Percentiles rank a stretch among this genome's conserved stretches.
Conservation (phyloP, 2,329 filamentous ascomycete genomes). For the Colletotrichum neosansevieriae region DNA sequence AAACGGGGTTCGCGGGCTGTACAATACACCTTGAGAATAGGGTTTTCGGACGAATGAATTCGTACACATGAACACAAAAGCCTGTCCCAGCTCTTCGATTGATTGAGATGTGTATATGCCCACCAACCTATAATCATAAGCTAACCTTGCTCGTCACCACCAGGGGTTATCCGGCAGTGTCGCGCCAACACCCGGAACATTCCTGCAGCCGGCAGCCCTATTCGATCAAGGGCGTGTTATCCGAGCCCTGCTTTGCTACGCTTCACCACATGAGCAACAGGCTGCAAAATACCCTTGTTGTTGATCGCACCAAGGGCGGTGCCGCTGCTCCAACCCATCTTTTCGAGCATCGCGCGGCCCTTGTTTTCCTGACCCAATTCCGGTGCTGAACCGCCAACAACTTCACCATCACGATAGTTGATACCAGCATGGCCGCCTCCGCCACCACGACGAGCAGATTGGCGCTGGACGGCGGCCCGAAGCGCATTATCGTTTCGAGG, state of each 20-base stretch:
- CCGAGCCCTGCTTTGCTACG: constrained; percentile 86
- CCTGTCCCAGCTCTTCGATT: background rate
- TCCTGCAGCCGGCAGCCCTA: too few species aligned
- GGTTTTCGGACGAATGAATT: constrained; percentile 71
- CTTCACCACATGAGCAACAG: constrained; percentile 89
- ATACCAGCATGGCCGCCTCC: constrained; percentile 55
- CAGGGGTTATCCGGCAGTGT: too few species aligned
- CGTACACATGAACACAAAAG: constrained; percentile 64
- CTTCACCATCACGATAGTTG: constrained; percentile 83
- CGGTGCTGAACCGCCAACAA: constrained; percentile 86
- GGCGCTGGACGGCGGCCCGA: constrained; percentile 10
- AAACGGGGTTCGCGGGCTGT: constrained; percentile 78
- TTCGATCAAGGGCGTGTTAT: constrained; percentile 45
- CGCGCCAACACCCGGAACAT: too few species aligned
- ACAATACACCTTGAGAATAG: constrained; percentile 77
- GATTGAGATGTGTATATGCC: too few species aligned
- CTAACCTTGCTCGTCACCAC: too few species aligned
- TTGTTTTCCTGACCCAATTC: constrained; percentile 87
- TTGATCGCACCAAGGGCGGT: constrained; percentile 84
- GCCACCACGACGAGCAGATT: constrained; percentile 33
- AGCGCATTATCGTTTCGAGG: constrained; percentile 59
- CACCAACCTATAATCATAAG: too few species aligned
- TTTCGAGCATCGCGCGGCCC: constrained; percentile 89
- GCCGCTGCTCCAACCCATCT: constrained; percentile 95
- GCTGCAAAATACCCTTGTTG: constrained; percentile 89